A percentile compares a stretch with the other conserved stretches of the same genome.
Evolutionary conservation across 2,329 filamentous ascomycete species (phyloP).

Genomic region (Saccharata proteae): DNA sequence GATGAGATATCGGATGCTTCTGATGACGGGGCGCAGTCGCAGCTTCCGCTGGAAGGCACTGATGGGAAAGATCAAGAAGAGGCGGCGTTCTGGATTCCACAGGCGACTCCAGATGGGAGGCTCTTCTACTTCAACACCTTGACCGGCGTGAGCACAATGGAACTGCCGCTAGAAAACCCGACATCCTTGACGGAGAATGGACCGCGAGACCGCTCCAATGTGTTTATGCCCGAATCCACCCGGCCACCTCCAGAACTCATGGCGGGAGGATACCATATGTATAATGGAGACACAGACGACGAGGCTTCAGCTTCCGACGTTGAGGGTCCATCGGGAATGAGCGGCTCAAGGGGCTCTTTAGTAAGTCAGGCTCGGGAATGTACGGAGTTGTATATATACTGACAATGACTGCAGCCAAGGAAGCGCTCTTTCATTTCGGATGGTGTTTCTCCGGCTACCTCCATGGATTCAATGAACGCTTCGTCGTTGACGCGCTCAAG

Average conservation of each 20-base stretch:
- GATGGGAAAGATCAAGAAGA: constrained; percentile 59
- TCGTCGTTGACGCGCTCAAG: constrained; percentile 48
- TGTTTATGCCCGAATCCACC: constrained; percentile 79
- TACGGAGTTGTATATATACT: constrained; percentile 15
- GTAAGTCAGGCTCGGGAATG: constrained; percentile 37
- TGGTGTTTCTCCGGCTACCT: constrained; percentile 72
- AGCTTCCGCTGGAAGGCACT: constrained; percentile 56
- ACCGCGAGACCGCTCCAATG: constrained; percentile 77
- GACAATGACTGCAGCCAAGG: constrained; percentile 25
- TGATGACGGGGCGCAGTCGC: constrained; percentile 28
- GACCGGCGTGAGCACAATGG: constrained; percentile 89
- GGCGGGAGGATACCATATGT: constrained; percentile 50
- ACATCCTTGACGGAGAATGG: constrained; percentile 69
- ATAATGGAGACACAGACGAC: constrained; percentile 79
- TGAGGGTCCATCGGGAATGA: constrained; percentile 63
- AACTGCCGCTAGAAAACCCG: constrained; percentile 85
- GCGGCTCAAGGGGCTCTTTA: constrained; percentile 55
- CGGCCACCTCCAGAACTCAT: constrained; percentile 84
- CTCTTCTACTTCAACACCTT: constrained; percentile 98
- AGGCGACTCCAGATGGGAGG: constrained; percentile 84
- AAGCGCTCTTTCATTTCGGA: constrained; percentile 56
- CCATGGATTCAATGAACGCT: constrained; percentile 77
- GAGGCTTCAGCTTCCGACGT: constrained; percentile 71
- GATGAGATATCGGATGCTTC: constrained; percentile 45
- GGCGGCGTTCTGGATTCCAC: constrained; percentile 96